Evolutionary conservation across 148 eudicot genomes (phyloP).

Genomic region (Camellia lanceoleosa): DNA sequence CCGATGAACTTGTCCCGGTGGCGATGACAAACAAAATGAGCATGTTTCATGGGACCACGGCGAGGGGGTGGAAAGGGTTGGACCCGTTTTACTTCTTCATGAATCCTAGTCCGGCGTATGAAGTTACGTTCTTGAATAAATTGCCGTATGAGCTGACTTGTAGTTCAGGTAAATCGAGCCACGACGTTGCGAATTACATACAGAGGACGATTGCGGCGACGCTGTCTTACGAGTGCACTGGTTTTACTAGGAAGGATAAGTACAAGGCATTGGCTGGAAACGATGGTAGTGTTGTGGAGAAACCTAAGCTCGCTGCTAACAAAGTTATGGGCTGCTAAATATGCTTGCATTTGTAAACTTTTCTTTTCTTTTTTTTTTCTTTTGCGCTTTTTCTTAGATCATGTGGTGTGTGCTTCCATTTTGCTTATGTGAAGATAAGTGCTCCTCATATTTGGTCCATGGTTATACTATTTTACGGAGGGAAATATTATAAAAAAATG

Average conservation of each 20-base stretch:
- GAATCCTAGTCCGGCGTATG: conserved; percentile 22
- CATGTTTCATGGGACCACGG: conserved; percentile 23
- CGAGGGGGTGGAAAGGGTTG: conserved; percentile 21
- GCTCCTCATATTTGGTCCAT: too few species aligned
- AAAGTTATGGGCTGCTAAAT: conserved; percentile 9
- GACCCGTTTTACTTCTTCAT: conserved; percentile 24
- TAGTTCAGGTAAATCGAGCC: conserved; percentile 16
- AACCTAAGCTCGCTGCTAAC: not conserved
- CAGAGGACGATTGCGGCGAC: conserved; percentile 13
- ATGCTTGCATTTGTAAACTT: not conserved
- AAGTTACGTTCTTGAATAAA: conserved; percentile 18
- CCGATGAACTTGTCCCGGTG: conserved; percentile 21
- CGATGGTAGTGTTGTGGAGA: conserved; percentile 14
- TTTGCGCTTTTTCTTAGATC: too few species aligned
- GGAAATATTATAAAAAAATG: too few species aligned
- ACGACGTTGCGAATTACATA: conserved; percentile 23
- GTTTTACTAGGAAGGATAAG: conserved; percentile 24
- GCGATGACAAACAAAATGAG: conserved; percentile 19
- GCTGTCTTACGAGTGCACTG: conserved; percentile 17
- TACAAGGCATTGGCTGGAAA: conserved; percentile 20
- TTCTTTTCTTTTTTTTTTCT: not conserved
- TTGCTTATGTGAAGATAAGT: too few species aligned
- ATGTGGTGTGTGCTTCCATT: too few species aligned
- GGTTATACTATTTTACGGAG: too few species aligned
- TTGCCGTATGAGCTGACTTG: conserved; percentile 14